Base-by-base conservation (phyloP, 192 early-diverging fungal species). In the Chytriomyces sp. region DNA sequence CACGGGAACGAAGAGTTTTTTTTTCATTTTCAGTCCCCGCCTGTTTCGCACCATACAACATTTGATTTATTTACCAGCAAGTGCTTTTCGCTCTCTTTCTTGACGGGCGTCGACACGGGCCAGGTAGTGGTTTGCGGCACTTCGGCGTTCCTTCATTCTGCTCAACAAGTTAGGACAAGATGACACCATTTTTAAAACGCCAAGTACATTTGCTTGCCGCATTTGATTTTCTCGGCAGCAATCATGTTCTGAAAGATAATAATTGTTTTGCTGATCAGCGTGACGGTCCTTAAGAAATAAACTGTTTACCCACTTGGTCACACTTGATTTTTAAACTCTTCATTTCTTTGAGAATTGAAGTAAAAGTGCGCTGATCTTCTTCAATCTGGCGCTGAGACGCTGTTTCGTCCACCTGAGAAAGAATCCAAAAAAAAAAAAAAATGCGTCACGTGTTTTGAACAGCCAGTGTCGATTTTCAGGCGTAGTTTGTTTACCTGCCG, bases 211-310 rank as follows among this genome's bases (percentile, higher is more conserved):
- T 78, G 50, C 66, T 78, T 78, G 24, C 68, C 64, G 28, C 77
- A 63, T 62, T 78, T 78, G 46, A 78, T 69, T 45, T 68, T 72
- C n/a, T 78, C 77, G n/a, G 77, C 77, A 20, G 77, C 77, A 13
- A 62, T 62, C 20, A 45, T 78, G 46, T 78, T 78, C 77, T 78
- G 43, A 20, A 24, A 13, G 18, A 35, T 57, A 8, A 4, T 35
- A 7, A 24, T 16, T 16, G 24, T n/a, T 57, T 13, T 57, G 2
- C 3, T 0, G 53, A 57, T 57, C 20, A n/a, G 20, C 50, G 18
- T 53, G 8, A 18, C 18, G 18, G 9, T 64, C 62, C 8, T 7
- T 9, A 46, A 45, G 26, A 68, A 46, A 24, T 9, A 45, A 45
- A 26, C 57, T 7, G n/a, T n/a, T n/a, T 8, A 53, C 23, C 6